These are phyloP conservation scores for Globisporangium ultimum DNA, from an alignment of 352 stramenopile genomes.

Conservation along the genomic window DNA sequence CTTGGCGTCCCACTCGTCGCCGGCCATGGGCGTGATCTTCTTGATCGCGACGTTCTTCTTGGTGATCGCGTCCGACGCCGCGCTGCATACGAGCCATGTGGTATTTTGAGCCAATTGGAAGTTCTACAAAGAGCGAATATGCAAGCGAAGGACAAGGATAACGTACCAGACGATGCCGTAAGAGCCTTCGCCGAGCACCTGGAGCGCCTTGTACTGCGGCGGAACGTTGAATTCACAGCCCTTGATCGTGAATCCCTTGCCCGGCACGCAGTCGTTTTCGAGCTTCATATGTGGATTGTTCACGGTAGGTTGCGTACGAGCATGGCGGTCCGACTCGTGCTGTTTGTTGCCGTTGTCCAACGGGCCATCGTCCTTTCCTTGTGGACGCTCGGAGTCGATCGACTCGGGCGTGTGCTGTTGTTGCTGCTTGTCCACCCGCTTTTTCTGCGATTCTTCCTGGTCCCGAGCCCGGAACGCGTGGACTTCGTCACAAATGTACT, in stretches of 20 bases:
- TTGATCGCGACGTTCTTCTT: conserved; percentile 90
- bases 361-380: background rate
- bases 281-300: conserved; percentile 17
- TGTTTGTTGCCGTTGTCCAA: background rate
- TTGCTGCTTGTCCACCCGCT: conserved; percentile 18
- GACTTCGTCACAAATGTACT: conserved; percentile 84
- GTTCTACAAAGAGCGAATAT: conserved; percentile 11
- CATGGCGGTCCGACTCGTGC: background rate
- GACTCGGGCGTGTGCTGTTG: conserved; percentile 16
- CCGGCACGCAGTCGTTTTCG: conserved; percentile 55
- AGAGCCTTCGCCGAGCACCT: conserved; percentile 89
- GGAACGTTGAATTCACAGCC: conserved; percentile 84
- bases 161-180: conserved; percentile 90
- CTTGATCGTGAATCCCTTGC: conserved; percentile 77
- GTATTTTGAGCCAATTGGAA: no score
- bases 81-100: conserved; percentile 24
- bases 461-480: conserved; percentile 33
- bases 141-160: conserved; percentile 5
- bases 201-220: conserved; percentile 71
- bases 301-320: background rate
- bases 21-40: conserved; percentile 91
- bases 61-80: conserved; percentile 66
- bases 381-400: conserved; percentile 4
- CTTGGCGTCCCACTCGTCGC: conserved; percentile 88
- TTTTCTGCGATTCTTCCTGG: no score